Conservation (phyloP, 2,329 filamentous ascomycete genomes). For the Fusarium neocosmosporiellum region DNA sequence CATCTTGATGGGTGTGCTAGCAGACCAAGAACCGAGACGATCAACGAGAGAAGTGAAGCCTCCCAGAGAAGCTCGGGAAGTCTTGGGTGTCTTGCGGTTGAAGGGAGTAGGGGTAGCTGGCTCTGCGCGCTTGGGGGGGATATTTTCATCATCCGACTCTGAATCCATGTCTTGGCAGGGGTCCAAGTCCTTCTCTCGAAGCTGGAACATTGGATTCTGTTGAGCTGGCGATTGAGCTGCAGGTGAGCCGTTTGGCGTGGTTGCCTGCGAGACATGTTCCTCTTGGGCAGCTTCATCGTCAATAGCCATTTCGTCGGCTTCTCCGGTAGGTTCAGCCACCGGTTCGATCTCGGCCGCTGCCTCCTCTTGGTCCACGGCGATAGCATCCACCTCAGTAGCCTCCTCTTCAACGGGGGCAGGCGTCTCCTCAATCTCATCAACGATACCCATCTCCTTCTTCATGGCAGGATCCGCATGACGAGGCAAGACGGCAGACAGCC, state of each 20-base stretch:
- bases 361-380: conserved; percentile 2
- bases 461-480: conserved; percentile 55
- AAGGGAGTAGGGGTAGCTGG: conserved; percentile 57
- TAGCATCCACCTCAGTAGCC: not conserved
- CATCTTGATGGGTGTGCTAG: conserved; percentile 61
- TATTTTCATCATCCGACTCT: conserved; percentile 66
- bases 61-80: conserved; percentile 47
- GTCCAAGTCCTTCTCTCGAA: conserved; percentile 61
- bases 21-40: conserved; percentile 71
- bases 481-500: conserved; percentile 58
- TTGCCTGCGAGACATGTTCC: conserved; percentile 22
- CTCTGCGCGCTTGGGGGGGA: conserved; percentile 44
- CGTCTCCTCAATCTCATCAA: conserved; percentile 43
- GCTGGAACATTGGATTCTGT: conserved; percentile 47
- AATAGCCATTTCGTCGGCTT: conserved; percentile 40
- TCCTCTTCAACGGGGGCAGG: conserved; percentile 4
- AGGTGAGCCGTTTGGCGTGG: not conserved
- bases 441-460: conserved; percentile 47
- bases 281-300: conserved; percentile 32
- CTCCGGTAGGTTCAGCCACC: conserved; percentile 23
- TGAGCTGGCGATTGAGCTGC: conserved; percentile 27
- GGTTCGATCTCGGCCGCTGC: not conserved
- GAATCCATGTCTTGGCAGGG: conserved; percentile 58
- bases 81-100: conserved; percentile 38
- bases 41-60: conserved; percentile 74